phyloP scores from a whole-genome alignment of 164 flowering plant genomes.

The Brasenia schreberi region DNA sequence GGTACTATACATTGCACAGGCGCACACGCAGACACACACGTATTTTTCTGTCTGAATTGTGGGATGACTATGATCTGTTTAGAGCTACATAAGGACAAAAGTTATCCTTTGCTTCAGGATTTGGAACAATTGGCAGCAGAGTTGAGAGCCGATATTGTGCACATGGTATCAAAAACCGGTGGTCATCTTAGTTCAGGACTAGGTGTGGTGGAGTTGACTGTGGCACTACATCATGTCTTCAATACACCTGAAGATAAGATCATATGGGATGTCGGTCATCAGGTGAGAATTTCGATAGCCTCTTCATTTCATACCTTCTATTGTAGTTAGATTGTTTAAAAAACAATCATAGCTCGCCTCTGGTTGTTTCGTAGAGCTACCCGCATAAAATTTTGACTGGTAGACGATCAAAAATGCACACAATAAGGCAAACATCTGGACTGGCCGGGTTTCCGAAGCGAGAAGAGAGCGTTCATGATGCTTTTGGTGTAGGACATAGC shows the following conservation, averaged over 20 bases:
- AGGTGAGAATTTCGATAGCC: conserved; percentile 28
- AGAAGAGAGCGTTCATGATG: conserved; percentile 82
- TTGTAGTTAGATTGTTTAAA: too few relatives aligned
- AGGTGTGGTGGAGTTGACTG: conserved; percentile 79
- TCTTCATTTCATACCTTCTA: too few relatives aligned
- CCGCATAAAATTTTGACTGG: conserved; percentile 93
- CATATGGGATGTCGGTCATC: conserved; percentile 98
- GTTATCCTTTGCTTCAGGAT: conserved; percentile 28
- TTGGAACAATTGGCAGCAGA: conserved; percentile 74
- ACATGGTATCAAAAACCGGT: conserved; percentile 57
- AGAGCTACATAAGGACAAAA: neutral
- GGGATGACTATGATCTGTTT: neutral
- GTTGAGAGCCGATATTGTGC: conserved; percentile 71
- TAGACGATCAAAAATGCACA: conserved; percentile 71
- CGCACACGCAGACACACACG: neutral
- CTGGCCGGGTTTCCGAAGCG: conserved; percentile 85
- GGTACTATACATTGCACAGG: conserved; percentile 18
- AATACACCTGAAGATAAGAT: conserved; percentile 77
- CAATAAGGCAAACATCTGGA: conserved; percentile 73
- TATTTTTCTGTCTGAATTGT: neutral
- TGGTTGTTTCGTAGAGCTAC: conserved; percentile 46
- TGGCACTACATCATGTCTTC: conserved; percentile 88
- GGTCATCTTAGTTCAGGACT: conserved; percentile 84
- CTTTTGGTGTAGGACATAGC: conserved; percentile 95
- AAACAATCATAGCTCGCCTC: neutral